phyloP scores from a whole-genome alignment of 2,329 filamentous ascomycete species.

The Pseudogymnoascus sp. region DNA sequence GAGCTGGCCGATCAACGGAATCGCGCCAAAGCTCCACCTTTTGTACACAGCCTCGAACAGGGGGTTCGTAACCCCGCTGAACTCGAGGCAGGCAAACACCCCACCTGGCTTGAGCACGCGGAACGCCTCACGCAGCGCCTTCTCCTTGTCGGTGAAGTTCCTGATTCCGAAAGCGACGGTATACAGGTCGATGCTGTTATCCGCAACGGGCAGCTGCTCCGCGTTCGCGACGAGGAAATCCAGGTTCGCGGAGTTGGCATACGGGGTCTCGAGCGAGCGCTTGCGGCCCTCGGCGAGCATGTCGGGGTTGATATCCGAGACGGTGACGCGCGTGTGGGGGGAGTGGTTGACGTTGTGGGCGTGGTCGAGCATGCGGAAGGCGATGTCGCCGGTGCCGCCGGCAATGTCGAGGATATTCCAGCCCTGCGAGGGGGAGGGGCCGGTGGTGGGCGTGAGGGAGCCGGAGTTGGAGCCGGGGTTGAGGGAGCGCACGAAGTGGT shows the following conservation, averaged over 20 bases:
- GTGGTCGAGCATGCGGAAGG: constrained; percentile 90
- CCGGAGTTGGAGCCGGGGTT: constrained; percentile 49
- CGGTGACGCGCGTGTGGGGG: constrained; percentile 72
- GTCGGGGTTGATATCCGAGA: constrained; percentile 90
- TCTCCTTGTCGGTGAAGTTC: constrained; percentile 89
- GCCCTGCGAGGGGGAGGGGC: constrained; percentile 44
- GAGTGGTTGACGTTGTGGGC: constrained; percentile 74
- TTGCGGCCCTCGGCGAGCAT: constrained; percentile 88
- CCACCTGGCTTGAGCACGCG: constrained; percentile 89
- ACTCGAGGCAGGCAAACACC: constrained; percentile 94
- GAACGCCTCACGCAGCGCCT: constrained; percentile 73
- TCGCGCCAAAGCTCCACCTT: constrained; percentile 89
- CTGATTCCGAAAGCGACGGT: constrained; percentile 96
- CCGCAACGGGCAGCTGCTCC: constrained; percentile 62
- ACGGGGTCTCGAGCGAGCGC: constrained; percentile 54
- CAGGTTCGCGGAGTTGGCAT: constrained; percentile 49
- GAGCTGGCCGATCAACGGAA: constrained; percentile 89
- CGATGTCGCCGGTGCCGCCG: constrained; percentile 94
- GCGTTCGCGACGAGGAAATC: constrained; percentile 87
- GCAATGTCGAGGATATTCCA: constrained; percentile 89
- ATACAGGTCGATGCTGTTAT: constrained; percentile 80
- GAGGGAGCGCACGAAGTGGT: constrained; percentile 86
- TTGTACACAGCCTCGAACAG: constrained; percentile 84
- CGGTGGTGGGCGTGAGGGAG: constrained; percentile 32
- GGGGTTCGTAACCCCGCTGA: constrained; percentile 68